phyloP scores from a whole-genome alignment of 371 early-diverging fungal species.

The Zychaea mexicana region DNA sequence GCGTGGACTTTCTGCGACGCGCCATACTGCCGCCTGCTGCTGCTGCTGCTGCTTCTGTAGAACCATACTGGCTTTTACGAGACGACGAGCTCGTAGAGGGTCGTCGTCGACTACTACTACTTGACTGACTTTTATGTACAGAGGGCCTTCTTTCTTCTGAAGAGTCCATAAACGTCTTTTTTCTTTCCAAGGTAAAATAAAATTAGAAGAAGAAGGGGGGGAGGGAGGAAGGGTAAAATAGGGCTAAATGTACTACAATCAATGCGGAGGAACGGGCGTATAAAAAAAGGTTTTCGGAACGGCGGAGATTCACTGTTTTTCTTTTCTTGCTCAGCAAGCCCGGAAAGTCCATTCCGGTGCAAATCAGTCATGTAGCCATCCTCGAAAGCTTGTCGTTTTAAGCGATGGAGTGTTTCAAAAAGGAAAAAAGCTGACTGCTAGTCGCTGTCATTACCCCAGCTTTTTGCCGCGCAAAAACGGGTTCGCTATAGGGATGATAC shows the following conservation, averaged over 20 bases:
- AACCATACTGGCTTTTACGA: background rate
- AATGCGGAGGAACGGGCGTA: constrained; percentile 4
- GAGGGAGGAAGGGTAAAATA: background rate
- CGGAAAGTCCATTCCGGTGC: background rate
- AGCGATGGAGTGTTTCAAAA: background rate
- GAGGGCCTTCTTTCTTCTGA: background rate
- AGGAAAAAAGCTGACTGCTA: background rate
- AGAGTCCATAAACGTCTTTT: background rate
- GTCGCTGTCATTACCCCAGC: background rate
- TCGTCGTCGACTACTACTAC: background rate
- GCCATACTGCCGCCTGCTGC: background rate
- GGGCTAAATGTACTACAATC: background rate
- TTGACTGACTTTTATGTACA: background rate
- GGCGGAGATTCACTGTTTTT: background rate
- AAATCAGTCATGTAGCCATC: background rate
- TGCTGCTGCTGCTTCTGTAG: background rate
- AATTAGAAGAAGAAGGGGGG: background rate
- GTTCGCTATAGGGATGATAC: no score
- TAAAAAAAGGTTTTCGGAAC: background rate
- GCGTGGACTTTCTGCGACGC: background rate
- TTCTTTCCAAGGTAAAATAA: no score
- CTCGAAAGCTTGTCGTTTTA: no score
- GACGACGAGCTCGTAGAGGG: background rate
- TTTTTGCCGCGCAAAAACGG: no score
- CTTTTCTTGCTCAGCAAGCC: background rate